Percentiles rank a stretch among this genome's conserved stretches.
Conservation (phyloP, 345 rosid genomes). For the Corchorus capsularis region DNA sequence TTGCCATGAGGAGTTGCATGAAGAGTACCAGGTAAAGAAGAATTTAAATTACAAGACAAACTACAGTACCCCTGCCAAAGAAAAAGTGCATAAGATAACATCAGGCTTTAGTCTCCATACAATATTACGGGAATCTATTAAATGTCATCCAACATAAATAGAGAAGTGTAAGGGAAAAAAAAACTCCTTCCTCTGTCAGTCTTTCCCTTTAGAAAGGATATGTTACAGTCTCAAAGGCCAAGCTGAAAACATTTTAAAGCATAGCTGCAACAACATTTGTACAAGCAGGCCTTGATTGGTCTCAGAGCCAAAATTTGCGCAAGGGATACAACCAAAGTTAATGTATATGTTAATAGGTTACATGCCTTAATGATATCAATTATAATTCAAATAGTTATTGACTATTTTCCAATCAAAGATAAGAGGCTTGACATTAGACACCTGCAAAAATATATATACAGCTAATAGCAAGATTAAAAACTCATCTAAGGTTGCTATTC, state of each 20-base stretch:
- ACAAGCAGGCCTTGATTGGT: not conserved
- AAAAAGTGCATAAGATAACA: not conserved
- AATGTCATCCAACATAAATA: not conserved
- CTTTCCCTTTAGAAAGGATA: not conserved
- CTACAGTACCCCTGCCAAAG: conserved; percentile 51
- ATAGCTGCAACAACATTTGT: not conserved
- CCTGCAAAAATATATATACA: not conserved
- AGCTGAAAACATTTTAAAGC: not conserved
- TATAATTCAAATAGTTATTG: not conserved
- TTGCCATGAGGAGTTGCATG: conserved; percentile 32
- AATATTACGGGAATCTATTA: not conserved
- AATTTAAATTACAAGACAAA: conserved; percentile 33
- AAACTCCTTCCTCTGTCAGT: not conserved
- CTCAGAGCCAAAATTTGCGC: not conserved
- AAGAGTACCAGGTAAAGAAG: conserved; percentile 32
- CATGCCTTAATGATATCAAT: not conserved
- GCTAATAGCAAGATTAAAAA: not conserved
- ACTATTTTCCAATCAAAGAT: not conserved
- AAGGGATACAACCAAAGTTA: not conserved
- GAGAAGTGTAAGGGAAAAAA: not conserved
- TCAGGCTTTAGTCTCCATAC: conserved; percentile 1
- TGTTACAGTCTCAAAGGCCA: conserved; percentile 9
- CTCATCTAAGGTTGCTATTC: conserved; percentile 4
- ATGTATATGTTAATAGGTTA: not conserved
- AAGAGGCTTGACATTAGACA: not conserved